A percentile compares a stretch with the other conserved stretches of the same genome.
These are phyloP conservation scores for Cladosporium cucumerinum DNA, from an alignment of 2,329 filamentous ascomycete species.

Conservation along the genomic window DNA sequence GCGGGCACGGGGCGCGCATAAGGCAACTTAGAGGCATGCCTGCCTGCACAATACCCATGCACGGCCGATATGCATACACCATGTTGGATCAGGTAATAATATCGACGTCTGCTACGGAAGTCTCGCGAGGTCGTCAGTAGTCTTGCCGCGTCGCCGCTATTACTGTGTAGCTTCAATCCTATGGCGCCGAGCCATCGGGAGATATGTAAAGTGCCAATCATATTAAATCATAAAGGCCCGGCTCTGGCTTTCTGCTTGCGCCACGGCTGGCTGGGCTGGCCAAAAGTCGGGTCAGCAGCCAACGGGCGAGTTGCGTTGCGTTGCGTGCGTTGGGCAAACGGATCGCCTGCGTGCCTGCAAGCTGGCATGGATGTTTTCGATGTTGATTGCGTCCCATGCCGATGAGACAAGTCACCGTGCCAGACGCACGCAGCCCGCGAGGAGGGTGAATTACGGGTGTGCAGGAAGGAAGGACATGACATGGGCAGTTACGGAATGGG, in stretches of 20 bases:
- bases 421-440: conserved; percentile 11
- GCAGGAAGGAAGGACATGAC: neutral
- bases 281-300: conserved; percentile 10
- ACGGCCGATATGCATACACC: conserved; percentile 13
- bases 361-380: conserved; percentile 2
- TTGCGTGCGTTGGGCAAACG: conserved; percentile 10
- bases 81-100: conserved; percentile 12
- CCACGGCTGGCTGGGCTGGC: neutral
- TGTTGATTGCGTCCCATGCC: conserved; percentile 16
- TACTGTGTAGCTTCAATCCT: neutral
- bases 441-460: neutral
- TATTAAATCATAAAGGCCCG: conserved; percentile 1
- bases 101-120: neutral
- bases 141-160: neutral
- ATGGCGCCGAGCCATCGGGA: conserved; percentile 8
- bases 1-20: neutral
- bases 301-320: conserved; percentile 2
- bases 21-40: conserved; percentile 9
- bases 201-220: conserved; percentile 14
- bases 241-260: conserved; percentile 2
- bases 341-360: neutral
- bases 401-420: conserved; percentile 16
- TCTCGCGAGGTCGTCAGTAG: neutral
- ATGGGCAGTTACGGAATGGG: conserved; percentile 9
- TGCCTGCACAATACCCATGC: neutral